Percentiles rank a stretch among this genome's conserved stretches.
These are phyloP conservation scores for carrot (Daucus carota) DNA, from an alignment of 129 eudicot genomes.

Conservation along the genomic window DNA sequence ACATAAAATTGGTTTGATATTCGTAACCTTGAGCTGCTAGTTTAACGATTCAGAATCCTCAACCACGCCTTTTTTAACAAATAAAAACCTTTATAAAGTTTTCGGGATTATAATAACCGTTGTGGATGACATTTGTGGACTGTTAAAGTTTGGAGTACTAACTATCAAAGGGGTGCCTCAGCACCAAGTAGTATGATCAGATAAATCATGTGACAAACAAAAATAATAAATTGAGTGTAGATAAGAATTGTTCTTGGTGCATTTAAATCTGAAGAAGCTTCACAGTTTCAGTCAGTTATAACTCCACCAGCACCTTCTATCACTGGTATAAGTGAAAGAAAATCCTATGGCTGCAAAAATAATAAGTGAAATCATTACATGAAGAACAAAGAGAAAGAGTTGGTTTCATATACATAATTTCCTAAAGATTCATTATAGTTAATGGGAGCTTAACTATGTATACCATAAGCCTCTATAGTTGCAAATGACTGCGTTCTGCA, in stretches of 20 bases:
- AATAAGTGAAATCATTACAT: not conserved
- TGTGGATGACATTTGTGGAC: not conserved
- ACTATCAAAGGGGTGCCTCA: not conserved
- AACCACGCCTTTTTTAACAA: not conserved
- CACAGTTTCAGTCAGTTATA: slow-evolving; percentile 95
- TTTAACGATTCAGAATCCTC: not conserved
- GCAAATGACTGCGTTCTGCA: not conserved
- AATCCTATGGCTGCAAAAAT: slow-evolving; percentile 89
- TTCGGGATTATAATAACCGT: not conserved
- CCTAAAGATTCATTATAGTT: not conserved
- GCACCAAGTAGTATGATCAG: not conserved
- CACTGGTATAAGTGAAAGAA: slow-evolving; percentile 79
- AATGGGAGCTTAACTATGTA: not conserved
- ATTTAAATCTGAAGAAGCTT: slow-evolving; percentile 64
- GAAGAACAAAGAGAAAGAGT: not conserved
- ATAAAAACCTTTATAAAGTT: not conserved
- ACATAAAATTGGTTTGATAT: not conserved
- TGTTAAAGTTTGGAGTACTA: not conserved
- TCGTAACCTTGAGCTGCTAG: not conserved
- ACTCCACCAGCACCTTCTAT: slow-evolving; percentile 96
- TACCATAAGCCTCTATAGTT: not conserved
- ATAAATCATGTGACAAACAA: slow-evolving; percentile 5
- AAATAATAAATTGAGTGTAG: slow-evolving; percentile 7
- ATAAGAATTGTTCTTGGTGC: slow-evolving; percentile 39
- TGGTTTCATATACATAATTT: not conserved